Percentiles rank a stretch among this genome's conserved stretches.
Evolutionary conservation across 208 protist species (phyloP).

Genomic region (Crithidia mellificae): DNA sequence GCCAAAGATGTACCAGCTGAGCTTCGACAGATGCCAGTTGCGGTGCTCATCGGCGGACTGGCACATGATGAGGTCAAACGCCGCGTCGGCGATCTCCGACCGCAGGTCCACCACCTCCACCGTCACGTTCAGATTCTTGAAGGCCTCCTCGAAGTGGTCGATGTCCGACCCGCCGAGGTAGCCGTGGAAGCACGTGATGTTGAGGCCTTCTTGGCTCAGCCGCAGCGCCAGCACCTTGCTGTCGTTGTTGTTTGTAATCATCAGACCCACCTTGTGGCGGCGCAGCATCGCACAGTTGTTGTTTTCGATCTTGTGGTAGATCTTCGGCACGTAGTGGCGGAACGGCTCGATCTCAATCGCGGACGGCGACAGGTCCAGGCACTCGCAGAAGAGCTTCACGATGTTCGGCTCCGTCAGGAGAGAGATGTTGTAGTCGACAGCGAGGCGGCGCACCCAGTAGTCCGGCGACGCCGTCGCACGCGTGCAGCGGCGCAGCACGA

Average conservation of each 20-base stretch:
- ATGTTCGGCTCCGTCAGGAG: constrained; percentile 88
- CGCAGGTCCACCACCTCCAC: constrained; percentile 91
- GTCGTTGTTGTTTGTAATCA: constrained; percentile 90
- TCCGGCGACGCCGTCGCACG: constrained; percentile 64
- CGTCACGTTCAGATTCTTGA: constrained; percentile 68
- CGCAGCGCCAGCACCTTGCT: constrained; percentile 87
- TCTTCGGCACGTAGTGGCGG: constrained; percentile 83
- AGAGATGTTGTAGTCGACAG: constrained; percentile 91
- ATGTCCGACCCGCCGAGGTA: constrained; percentile 85
- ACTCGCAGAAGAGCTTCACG: constrained; percentile 78
- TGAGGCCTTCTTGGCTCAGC: constrained; percentile 71
- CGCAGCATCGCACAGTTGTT: constrained; percentile 88
- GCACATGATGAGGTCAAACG: constrained; percentile 88
- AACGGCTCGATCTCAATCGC: constrained; percentile 84
- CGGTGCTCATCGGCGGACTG: constrained; percentile 79
- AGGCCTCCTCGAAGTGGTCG: constrained; percentile 76
- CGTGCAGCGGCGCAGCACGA: constrained; percentile 77
- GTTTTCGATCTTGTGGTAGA: constrained; percentile 90
- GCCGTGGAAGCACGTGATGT: constrained; percentile 90
- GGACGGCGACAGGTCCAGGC: constrained; percentile 40
- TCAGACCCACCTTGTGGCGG: constrained; percentile 87
- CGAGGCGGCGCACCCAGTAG: constrained; percentile 89
- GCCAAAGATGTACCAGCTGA: constrained; percentile 88
- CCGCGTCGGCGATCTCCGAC: constrained; percentile 76
- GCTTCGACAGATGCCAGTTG: constrained; percentile 89